These are phyloP conservation scores for Tausonia pullulans DNA, from an alignment of 1,284 basidiomycete species.

Conservation along the genomic window DNA sequence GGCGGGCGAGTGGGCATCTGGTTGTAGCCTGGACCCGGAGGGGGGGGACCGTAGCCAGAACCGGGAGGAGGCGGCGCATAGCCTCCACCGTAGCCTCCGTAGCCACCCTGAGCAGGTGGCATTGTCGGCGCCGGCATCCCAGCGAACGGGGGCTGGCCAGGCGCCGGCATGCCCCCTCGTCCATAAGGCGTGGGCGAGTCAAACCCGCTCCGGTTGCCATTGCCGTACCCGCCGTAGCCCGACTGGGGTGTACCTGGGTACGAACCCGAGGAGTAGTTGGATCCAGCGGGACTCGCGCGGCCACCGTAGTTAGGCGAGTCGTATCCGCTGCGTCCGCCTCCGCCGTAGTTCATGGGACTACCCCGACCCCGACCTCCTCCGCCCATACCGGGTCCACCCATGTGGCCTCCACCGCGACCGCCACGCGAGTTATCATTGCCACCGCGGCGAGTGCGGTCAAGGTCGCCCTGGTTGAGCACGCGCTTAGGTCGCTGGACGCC, in stretches of 20 bases:
- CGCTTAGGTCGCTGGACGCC: conserved; percentile 54
- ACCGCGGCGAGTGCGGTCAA: conserved; percentile 50
- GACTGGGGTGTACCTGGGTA: neutral
- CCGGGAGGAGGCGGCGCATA: neutral
- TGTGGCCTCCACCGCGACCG: conserved; percentile 32
- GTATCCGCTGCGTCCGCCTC: conserved; percentile 23
- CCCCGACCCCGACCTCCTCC: conserved; percentile 26
- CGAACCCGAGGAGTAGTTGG: neutral
- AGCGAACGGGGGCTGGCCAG: conserved; percentile 33
- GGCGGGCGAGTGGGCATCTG: conserved; percentile 10
- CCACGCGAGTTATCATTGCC: conserved; percentile 25
- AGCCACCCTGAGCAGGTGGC: conserved; percentile 9
- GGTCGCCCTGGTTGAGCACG: conserved; percentile 59
- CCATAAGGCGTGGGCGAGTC: neutral
- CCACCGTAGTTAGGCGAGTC: neutral
- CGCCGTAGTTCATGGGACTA: conserved; percentile 27
- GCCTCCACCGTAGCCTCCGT: conserved; percentile 19
- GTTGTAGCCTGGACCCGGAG: conserved; percentile 1
- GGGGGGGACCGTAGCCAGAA: conserved; percentile 7
- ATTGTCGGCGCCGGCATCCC: conserved; percentile 14
- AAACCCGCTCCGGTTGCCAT: conserved; percentile 1
- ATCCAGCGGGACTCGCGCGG: neutral
- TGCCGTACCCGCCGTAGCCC: neutral
- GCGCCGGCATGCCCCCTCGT: conserved; percentile 38
- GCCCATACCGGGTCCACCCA: conserved; percentile 13